phyloP scores from a whole-genome alignment of 345 rosid species.

The Eucalyptus curtisii region DNA sequence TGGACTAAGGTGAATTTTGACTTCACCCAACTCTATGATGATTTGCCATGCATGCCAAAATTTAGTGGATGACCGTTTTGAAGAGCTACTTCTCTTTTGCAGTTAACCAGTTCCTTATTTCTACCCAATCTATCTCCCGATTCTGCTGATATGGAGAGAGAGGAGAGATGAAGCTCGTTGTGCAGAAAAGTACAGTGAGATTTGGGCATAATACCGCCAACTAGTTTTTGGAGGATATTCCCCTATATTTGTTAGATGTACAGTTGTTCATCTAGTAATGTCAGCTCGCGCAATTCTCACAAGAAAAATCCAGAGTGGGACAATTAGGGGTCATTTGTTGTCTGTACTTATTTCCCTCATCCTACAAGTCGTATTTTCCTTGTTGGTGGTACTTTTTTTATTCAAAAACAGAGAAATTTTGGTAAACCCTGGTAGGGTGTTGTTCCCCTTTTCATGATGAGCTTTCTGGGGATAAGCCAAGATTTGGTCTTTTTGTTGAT shows the following conservation, averaged over 20 bases:
- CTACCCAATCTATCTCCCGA: conserved; percentile 41
- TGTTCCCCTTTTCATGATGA: background rate
- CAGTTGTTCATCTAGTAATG: background rate
- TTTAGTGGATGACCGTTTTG: background rate
- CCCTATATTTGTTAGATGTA: conserved; percentile 44
- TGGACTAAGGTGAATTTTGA: conserved; percentile 40
- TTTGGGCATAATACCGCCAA: conserved; percentile 62
- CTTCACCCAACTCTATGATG: background rate
- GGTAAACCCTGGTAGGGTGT: background rate
- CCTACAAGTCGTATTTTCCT: too few relatives aligned
- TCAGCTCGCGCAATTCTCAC: too few relatives aligned
- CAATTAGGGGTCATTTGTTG: too few relatives aligned
- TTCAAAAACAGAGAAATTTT: too few relatives aligned
- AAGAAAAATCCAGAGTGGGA: too few relatives aligned
- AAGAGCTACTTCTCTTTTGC: conserved; percentile 8
- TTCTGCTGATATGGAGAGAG: conserved; percentile 84
- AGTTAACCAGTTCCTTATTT: conserved; percentile 72
- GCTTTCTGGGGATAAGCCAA: background rate
- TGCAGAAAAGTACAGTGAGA: conserved; percentile 72
- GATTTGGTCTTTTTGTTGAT: background rate
- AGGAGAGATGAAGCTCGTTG: conserved; percentile 69
- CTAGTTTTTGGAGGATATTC: conserved; percentile 79
- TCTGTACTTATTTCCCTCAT: too few relatives aligned
- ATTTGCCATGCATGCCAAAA: background rate
- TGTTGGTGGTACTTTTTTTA: too few relatives aligned